Conservation (phyloP, 768 basidiomycete species). For the Calocybe cyanea region DNA sequence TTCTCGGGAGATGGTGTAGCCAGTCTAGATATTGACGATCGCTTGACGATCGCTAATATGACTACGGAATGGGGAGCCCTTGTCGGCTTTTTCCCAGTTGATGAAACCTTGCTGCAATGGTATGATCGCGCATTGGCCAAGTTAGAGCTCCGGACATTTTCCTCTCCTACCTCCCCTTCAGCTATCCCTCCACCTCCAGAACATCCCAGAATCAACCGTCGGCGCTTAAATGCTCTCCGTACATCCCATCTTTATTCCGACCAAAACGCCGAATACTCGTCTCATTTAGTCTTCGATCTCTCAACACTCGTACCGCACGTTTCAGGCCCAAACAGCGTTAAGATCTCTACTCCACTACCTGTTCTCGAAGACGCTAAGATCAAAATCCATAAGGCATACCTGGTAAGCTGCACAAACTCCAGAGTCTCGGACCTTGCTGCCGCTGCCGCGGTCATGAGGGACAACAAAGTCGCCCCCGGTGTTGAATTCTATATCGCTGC, state of each 20-base stretch:
- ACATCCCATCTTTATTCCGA: conserved; percentile 61
- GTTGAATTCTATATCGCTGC: conserved; percentile 99
- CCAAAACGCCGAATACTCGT: conserved; percentile 72
- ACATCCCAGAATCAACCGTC: conserved; percentile 83
- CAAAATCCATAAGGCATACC: conserved; percentile 93
- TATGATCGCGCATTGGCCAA: conserved; percentile 73
- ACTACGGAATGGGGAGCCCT: conserved; percentile 99
- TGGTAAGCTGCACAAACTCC: conserved; percentile 97
- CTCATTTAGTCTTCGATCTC: conserved; percentile 88
- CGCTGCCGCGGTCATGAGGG: conserved; percentile 86
- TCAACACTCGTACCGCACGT: conserved; percentile 93
- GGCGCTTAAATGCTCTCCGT: conserved; percentile 64
- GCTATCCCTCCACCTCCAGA: conserved; percentile 67
- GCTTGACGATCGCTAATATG: conserved; percentile 98
- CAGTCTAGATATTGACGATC: conserved; percentile 80
- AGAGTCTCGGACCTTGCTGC: conserved; percentile 92
- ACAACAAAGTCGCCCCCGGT: conserved; percentile 74
- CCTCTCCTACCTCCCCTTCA: conserved; percentile 38
- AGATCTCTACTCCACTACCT: conserved; percentile 94
- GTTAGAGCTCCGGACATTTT: conserved; percentile 75
- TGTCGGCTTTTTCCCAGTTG: conserved; percentile 92
- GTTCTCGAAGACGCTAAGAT: conserved; percentile 71
- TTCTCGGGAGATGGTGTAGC: conserved; percentile 88
- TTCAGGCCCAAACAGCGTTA: conserved; percentile 97
- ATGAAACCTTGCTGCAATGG: conserved; percentile 79